Percentiles rank a stretch among this genome's conserved stretches.
These are phyloP conservation scores for Saccharomyces hybrid DNA, from an alignment of 1,139 yeast genomes.

Conservation along the genomic window DNA sequence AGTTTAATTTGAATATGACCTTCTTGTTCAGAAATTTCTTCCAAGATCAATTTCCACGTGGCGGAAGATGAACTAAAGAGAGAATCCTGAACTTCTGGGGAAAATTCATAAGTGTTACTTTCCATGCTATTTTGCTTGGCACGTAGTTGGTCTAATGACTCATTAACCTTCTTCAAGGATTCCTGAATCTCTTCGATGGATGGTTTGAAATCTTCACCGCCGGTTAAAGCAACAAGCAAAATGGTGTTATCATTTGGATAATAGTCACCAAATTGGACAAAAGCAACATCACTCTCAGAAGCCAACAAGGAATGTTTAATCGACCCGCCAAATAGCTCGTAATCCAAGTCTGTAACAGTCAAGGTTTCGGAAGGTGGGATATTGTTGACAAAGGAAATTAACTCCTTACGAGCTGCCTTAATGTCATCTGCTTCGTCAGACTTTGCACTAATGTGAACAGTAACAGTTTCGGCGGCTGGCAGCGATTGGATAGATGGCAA, in stretches of 20 bases:
- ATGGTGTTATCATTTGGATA: conserved; percentile 35
- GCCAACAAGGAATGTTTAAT: conserved; percentile 37
- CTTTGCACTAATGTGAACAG: conserved; percentile 39
- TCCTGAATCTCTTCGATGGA: conserved; percentile 40
- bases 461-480: conserved; percentile 32
- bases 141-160: conserved; percentile 49
- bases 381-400: conserved; percentile 66
- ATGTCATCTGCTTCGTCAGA: conserved; percentile 37
- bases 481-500: conserved; percentile 44
- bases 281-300: conserved; percentile 45
- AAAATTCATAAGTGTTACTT: conserved; percentile 45
- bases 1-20: conserved; percentile 42
- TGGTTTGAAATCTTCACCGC: conserved; percentile 47
- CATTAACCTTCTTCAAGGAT: conserved; percentile 43
- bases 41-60: conserved; percentile 29
- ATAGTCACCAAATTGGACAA: conserved; percentile 46
- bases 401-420: conserved; percentile 52
- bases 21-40: conserved; percentile 35
- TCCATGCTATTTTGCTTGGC: conserved; percentile 48
- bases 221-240: conserved; percentile 42
- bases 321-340: conserved; percentile 50
- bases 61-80: conserved; percentile 34
- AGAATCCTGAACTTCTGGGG: conserved; percentile 50
- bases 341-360: conserved; percentile 58
- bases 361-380: conserved; percentile 60